A percentile compares a stretch with the other conserved stretches of the same genome.
Evolutionary conservation across 352 stramenopile genomes (phyloP).

Genomic region (Lagenidium sp.): DNA sequence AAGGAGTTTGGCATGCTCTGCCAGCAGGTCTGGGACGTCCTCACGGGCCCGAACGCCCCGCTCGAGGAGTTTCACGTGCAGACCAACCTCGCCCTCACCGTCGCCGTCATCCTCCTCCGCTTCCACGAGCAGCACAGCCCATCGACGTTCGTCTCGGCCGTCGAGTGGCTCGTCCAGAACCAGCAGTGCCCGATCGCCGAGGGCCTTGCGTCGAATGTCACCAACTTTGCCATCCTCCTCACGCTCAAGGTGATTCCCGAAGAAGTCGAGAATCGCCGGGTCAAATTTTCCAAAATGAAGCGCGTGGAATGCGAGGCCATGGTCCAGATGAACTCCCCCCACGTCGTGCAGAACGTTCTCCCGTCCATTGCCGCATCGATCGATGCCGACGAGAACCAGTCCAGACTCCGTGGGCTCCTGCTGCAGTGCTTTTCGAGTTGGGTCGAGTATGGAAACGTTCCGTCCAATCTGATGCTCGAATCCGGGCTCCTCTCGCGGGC

Average conservation of each 20-base stretch:
- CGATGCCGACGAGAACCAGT: constrained; percentile 40
- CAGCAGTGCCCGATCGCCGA: constrained; percentile 41
- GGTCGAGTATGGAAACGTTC: constrained; percentile 62
- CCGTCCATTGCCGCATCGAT: constrained; percentile 46
- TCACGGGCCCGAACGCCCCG: constrained; percentile 44
- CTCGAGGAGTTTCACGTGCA: constrained; percentile 54
- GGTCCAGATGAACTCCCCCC: constrained; percentile 47
- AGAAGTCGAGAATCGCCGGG: constrained; percentile 68
- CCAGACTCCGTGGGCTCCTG: constrained; percentile 32
- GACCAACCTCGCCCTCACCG: constrained; percentile 61
- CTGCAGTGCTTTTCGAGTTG: constrained; percentile 62
- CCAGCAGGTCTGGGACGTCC: constrained; percentile 67
- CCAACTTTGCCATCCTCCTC: constrained; percentile 67
- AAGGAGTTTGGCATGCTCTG: constrained; percentile 56
- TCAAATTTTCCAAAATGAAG: constrained; percentile 68
- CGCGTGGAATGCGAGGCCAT: constrained; percentile 53
- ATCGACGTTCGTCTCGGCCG: constrained; percentile 37
- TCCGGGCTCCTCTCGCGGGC: constrained; percentile 44
- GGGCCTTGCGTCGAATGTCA: constrained; percentile 27
- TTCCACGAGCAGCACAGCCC: constrained; percentile 60
- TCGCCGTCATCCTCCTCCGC: constrained; percentile 66
- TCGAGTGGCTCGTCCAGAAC: constrained; percentile 75
- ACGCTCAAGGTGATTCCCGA: constrained; percentile 72
- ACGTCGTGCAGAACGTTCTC: constrained; percentile 52
- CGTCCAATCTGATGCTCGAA: constrained; percentile 44